phyloP scores from a whole-genome alignment of 1,284 basidiomycete species.

The Spongispora temasekensis region DNA sequence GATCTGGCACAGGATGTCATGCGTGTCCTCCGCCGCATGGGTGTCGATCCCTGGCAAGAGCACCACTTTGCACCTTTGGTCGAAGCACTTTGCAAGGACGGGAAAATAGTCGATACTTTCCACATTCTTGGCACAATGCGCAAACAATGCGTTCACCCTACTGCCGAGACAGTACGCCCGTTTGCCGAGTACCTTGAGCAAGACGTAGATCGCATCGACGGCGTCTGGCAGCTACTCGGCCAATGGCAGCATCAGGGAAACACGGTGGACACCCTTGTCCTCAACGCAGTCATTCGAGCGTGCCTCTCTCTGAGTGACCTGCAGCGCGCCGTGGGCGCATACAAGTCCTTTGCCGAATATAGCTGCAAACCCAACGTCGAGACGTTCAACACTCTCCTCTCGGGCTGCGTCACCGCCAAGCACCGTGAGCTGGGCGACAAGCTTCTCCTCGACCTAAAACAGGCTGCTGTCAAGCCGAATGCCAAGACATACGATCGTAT shows the following conservation, averaged over 20 bases:
- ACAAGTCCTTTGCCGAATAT: conserved; percentile 63
- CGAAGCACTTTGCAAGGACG: conserved; percentile 58
- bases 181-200: conserved; percentile 53
- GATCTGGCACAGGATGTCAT: conserved; percentile 70
- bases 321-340: conserved; percentile 76
- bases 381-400: conserved; percentile 72
- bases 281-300: conserved; percentile 71
- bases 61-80: conserved; percentile 71
- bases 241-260: conserved; percentile 55
- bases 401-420: conserved; percentile 56
- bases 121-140: conserved; percentile 58
- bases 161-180: conserved; percentile 47
- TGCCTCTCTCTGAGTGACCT: conserved; percentile 65
- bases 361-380: conserved; percentile 57
- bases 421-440: conserved; percentile 65
- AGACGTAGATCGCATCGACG: conserved; percentile 59
- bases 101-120: conserved; percentile 61
- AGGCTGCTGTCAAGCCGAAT: conserved; percentile 54
- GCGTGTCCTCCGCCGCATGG: conserved; percentile 49
- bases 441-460: conserved; percentile 63
- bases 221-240: conserved; percentile 66
- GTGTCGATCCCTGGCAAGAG: conserved; percentile 55
- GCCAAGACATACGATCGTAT: conserved; percentile 64
- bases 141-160: conserved; percentile 46
- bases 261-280: conserved; percentile 54